Evolutionary conservation across 2,329 filamentous ascomycete genomes (phyloP), one percentile per base, ranked within the genome.

Genomic region (Ascochyta pisi): DNA sequence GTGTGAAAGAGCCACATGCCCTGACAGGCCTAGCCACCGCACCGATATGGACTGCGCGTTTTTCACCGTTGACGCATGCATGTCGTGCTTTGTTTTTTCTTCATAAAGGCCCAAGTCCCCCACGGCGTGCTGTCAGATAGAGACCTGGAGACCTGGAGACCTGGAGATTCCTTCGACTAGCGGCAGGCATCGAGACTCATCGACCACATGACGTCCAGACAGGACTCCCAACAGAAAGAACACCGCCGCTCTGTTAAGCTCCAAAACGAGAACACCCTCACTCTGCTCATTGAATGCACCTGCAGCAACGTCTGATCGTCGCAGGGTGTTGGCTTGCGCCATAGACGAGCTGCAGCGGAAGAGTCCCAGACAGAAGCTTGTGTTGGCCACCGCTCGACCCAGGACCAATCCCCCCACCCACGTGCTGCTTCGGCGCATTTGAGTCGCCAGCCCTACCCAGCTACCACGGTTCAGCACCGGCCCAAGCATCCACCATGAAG

Each of bases 401-500:
- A 56, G 35, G 38, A 58, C 61, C 60, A 60, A 57, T 61, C 50
- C 38, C 46, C 53, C 50, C 57, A 5, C 54, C 63, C 67, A 75
- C 72, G 72, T 75, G 73, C 56, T 37, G 51, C 43, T 57, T 61
- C 53, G 57, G 53, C 62, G 41, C 42, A 29, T 50, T 47, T 61
- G 62, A 70, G 51, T 64, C 63, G 67, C 60, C 64, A 61, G 63
- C 58, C 61, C 62, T 58, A 56, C 49, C 42, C 59, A 59, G 35
- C 43, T 33, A 44, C 62, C 60, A 58, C 52, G 52, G 41, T 54
- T 38, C 50, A 33, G 27, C 42, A 33, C 16, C 34, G n/a, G 3
- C 50, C 27, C 41, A 26, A 38, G 37, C 49, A 29, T 23, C 58
- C 34, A 57, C 52, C 60, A 96, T 96, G 92, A 96, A 96, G 82